Conservation (phyloP, 345 rosid genomes). For the Aquilaria malaccensis region DNA sequence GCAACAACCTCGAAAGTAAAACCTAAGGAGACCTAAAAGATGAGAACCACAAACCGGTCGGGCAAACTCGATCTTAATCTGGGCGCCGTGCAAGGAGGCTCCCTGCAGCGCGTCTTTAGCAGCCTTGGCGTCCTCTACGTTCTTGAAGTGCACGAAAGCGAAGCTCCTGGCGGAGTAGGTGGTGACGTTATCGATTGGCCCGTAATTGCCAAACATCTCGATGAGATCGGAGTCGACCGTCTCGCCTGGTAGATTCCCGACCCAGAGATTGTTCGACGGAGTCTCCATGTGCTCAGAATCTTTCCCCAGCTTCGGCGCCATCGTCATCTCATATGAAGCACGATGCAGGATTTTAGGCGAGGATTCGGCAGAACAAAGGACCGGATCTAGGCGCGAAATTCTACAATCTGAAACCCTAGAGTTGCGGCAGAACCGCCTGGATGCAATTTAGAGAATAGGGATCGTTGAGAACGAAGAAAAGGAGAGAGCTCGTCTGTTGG, state of each 20-base stretch:
- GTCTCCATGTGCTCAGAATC: constrained; percentile 32
- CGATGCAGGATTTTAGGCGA: too few relatives aligned
- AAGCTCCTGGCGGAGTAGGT: constrained; percentile 61
- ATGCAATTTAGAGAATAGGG: too few relatives aligned
- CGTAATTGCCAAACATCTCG: constrained; percentile 51
- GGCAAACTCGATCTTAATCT: constrained; percentile 87
- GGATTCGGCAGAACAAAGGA: too few relatives aligned
- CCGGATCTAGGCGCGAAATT: too few relatives aligned
- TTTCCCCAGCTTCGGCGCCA: constrained; percentile 32
- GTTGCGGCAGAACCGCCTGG: too few relatives aligned
- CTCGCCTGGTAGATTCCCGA: constrained; percentile 55
- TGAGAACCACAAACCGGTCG: constrained; percentile 95
- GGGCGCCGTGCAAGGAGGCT: constrained; percentile 40
- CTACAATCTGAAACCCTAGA: too few relatives aligned
- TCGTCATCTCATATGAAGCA: constrained; percentile 3
- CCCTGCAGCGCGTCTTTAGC: constrained; percentile 85
- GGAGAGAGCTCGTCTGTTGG: too few relatives aligned
- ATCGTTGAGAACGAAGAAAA: too few relatives aligned
- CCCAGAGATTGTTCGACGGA: constrained; percentile 78
- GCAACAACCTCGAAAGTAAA: constrained; percentile 7
- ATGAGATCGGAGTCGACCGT: constrained; percentile 64
- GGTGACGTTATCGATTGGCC: constrained; percentile 63
- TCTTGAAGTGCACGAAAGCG: constrained; percentile 73
- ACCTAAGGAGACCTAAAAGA: constrained; percentile 35
- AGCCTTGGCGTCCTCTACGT: constrained; percentile 70